Base-by-base conservation (phyloP, 2,329 filamentous ascomycete genomes). In the Lasiodiplodia theobromae region DNA sequence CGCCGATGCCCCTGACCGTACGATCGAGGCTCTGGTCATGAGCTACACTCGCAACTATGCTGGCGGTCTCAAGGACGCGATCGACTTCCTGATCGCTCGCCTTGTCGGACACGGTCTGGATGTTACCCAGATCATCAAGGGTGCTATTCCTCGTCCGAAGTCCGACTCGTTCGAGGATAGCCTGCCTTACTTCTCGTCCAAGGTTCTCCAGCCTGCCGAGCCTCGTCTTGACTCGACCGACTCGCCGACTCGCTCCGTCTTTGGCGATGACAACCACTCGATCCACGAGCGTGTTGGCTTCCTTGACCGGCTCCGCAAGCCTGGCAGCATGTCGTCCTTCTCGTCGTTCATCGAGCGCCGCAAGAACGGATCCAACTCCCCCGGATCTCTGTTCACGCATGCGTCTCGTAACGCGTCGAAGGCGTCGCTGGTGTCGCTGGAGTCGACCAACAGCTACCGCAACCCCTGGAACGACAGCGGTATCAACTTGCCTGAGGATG, bases 391-490 rank as follows among this genome's bases (percentile, higher is more conserved):
- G 78, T 97, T 97, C 87, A 97, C 97, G 83, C 83, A 86, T 72
- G 83, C 83, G 40, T 97, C 95, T 70, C 97, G 95, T 83, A 91
- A 91, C 73, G 94, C 94, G 70, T 97, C 95, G 72, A 97, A 97
- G 83, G 96, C 95, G 60, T 97, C 95, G 40, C 89, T 98, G 73
- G 94, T 97, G 74, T 97, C 94, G 71, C 94, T 97, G 80, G 95
- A 98, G 82, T 97, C 94, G 60, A 94, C 94, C 44, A 92, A 95
- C 78, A 97, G 94, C 83, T 93, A 93, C 73, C 96, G 97, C 80
- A 97, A 97, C 82, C 94, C 94, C 71, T 98, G 95, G 95, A 97
- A 97, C 79, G 95, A 98, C 80, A 97, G 93, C 77, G 95, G 94
- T 75, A 94, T 97, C 77, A 97, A 97, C 79, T 89, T 97, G 73